Evolutionary conservation across 768 basidiomycete genomes (phyloP), one percentile per base, ranked within the genome.

Genomic region (Russula olivacea): DNA sequence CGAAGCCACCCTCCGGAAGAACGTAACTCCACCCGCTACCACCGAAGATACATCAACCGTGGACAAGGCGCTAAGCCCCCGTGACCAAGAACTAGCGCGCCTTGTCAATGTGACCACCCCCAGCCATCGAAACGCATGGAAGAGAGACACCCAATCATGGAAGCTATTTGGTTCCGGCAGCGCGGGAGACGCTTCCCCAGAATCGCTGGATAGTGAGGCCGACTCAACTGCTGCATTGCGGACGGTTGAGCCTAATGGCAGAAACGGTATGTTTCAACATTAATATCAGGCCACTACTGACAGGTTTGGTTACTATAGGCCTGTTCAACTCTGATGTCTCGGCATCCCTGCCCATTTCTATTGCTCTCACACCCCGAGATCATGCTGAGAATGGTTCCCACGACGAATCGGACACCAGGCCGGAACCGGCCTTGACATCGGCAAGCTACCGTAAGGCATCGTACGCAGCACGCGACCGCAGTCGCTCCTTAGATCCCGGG

Each of bases 41-140:
- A 25, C 49, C 19, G 52, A 40, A 28, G 59, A 55, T 57, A 64
- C 59, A 41, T 67, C 58, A 25, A 68, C 65, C 11, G 61, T 25
- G 12, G 59, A 55, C 17, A 65, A 69, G 40, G 32, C 57, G 15
- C 50, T 65, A 19, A 79, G 76, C 61, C 73, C 76, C 28, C 76
- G 78, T 57, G 83, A 85, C 67, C 77, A 76, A 36, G 82, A 83
- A 67, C 76, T 89, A 38, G 62, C 83, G 67, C 80, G 78, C 66
- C 77, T 89, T 38, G 82, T 89, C n/a, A 86, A 86, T 10, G 87
- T 86, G 30, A 77, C 82, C 73, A 82, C 77, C 34, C 85, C 87
- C 1, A 89, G 86, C 66, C 88, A 90, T 71, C 79, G 86, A 58
- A 82, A 79, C n/a, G 82, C 82, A 14, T 89, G 87, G 88, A 82